Conservation (phyloP, 2,329 filamentous ascomycete genomes). For the Didymella exigua region DNA sequence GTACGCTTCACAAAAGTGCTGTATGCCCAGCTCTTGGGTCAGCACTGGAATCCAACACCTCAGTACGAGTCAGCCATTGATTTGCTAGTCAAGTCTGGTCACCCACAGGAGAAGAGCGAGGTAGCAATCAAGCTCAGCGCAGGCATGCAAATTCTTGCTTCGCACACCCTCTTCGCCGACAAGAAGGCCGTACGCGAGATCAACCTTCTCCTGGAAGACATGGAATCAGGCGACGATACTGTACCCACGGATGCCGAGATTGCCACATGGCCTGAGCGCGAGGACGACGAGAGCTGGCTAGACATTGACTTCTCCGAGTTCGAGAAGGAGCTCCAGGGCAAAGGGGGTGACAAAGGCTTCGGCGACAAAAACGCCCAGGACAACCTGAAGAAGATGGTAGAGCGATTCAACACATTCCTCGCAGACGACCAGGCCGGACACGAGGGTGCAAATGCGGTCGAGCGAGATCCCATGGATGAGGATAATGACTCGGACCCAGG, state of each 20-base stretch:
- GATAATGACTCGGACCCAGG: conserved; percentile 61
- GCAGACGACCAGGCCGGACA: conserved; percentile 81
- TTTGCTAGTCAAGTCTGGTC: conserved; percentile 35
- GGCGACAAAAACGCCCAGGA: conserved; percentile 71
- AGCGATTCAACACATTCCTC: conserved; percentile 89
- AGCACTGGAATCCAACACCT: conserved; percentile 73
- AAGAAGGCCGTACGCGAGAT: conserved; percentile 75
- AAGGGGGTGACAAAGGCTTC: conserved; percentile 51
- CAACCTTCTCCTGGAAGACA: conserved; percentile 74
- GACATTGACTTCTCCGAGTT: conserved; percentile 91
- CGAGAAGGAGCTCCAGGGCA: conserved; percentile 73
- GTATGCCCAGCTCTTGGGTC: conserved; percentile 87
- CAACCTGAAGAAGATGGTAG: conserved; percentile 87
- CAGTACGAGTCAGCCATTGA: conserved; percentile 57
- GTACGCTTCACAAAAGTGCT: conserved; percentile 85
- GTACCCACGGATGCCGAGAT: conserved; percentile 80
- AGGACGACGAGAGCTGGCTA: conserved; percentile 89
- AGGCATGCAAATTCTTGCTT: conserved; percentile 86
- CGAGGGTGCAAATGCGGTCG: conserved; percentile 72
- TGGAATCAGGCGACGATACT: conserved; percentile 71
- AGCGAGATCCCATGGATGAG: conserved; percentile 68
- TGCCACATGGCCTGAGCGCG: conserved; percentile 67
- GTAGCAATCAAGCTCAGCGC: conserved; percentile 88
- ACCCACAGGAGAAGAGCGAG: conserved; percentile 57
- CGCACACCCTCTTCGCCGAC: conserved; percentile 69